phyloP scores from a whole-genome alignment of 1,139 yeast genomes.

The Tardiomyces digboiensis region DNA sequence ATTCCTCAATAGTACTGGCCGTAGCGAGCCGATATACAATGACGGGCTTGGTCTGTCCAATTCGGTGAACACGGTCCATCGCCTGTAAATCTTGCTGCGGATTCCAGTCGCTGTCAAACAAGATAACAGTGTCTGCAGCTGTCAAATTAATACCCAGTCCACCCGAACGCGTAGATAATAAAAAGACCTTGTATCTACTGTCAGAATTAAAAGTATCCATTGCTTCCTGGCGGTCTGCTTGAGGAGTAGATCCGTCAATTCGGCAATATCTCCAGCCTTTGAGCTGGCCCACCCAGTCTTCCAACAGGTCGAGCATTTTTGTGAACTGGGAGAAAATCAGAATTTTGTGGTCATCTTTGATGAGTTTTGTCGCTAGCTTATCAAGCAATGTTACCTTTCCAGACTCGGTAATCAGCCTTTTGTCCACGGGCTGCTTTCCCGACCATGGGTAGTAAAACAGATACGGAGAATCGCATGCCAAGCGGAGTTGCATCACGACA shows the following conservation, averaged over 20 bases:
- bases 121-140: conserved; percentile 81
- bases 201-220: conserved; percentile 43
- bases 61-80: conserved; percentile 90
- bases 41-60: conserved; percentile 83
- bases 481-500: conserved; percentile 71
- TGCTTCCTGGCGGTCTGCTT: conserved; percentile 53
- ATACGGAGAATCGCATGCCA: conserved; percentile 79
- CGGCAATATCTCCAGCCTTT: conserved; percentile 43
- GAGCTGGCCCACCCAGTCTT: conserved; percentile 53
- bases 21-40: conserved; percentile 70
- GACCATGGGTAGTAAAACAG: conserved; percentile 74
- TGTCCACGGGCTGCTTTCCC: conserved; percentile 28
- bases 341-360: conserved; percentile 49
- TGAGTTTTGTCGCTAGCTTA: conserved; percentile 45
- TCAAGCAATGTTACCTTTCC: conserved; percentile 65
- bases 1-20: conserved; percentile 73
- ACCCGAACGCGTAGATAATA: conserved; percentile 88
- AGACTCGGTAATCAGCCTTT: conserved; percentile 40
- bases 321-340: conserved; percentile 83
- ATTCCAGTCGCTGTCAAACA: conserved; percentile 95
- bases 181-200: conserved; percentile 38
- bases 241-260: conserved; percentile 68
- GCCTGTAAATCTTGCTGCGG: conserved; percentile 97
- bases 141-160: conserved; percentile 86
- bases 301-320: conserved; percentile 60